phyloP scores from a whole-genome alignment of 2,329 filamentous ascomycete genomes.

The Mollisia scopiformis region DNA sequence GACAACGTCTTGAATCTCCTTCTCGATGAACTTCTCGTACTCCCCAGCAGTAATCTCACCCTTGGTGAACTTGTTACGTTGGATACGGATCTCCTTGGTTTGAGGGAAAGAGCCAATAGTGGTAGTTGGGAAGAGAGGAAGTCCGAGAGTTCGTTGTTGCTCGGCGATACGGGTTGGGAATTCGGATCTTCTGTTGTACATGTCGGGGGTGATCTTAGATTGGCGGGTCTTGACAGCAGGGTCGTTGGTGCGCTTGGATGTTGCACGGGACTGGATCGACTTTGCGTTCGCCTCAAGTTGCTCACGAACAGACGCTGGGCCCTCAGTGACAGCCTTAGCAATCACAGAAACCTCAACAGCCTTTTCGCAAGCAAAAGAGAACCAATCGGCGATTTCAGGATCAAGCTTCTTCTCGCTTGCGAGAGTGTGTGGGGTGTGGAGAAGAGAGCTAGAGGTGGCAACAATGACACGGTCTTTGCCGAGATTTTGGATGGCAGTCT shows the following conservation, averaged over 20 bases:
- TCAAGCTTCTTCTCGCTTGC: conserved; percentile 99
- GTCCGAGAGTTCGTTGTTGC: conserved; percentile 90
- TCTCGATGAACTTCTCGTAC: conserved; percentile 99
- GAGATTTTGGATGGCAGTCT: conserved; percentile 90
- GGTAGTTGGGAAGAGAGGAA: conserved; percentile 97
- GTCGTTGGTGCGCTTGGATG: conserved; percentile 95
- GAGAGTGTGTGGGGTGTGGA: conserved; percentile 98
- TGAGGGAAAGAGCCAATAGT: conserved; percentile 99
- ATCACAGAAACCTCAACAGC: conserved; percentile 86
- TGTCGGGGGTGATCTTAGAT: conserved; percentile 77
- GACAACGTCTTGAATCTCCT: conserved; percentile 94
- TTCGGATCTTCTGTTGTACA: conserved; percentile 91
- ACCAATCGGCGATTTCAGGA: conserved; percentile 93
- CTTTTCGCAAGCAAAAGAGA: conserved; percentile 98
- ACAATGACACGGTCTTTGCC: conserved; percentile 98
- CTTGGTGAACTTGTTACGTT: conserved; percentile 99
- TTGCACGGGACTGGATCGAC: conserved; percentile 87
- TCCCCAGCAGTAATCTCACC: conserved; percentile 88
- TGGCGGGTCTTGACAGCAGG: conserved; percentile 96
- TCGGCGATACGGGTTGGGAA: conserved; percentile 84
- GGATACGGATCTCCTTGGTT: conserved; percentile 96
- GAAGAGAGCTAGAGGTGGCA: conserved; percentile 94
- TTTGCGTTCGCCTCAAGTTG: conserved; percentile 97
- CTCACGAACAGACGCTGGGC: conserved; percentile 81
- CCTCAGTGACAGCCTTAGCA: conserved; percentile 95